Conservation (phyloP, 257 asterid species). For the Primulina tabacum region DNA sequence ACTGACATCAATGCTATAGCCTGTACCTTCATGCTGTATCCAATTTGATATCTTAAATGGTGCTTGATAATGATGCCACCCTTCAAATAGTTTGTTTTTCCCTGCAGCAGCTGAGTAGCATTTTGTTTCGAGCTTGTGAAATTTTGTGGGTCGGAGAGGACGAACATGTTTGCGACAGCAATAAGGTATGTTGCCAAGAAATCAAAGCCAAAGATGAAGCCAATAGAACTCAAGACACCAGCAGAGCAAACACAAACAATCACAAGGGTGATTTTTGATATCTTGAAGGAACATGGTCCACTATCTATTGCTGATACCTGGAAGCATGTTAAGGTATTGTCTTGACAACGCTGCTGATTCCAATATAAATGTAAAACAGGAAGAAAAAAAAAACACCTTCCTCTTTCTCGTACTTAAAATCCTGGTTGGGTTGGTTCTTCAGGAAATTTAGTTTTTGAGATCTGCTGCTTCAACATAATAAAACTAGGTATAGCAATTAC, state of each 20-base stretch:
- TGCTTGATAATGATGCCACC: background rate
- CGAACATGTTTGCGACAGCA: slow-evolving; percentile 71
- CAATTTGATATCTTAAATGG: background rate
- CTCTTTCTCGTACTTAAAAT: background rate
- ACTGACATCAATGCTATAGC: background rate
- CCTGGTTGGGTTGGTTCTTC: background rate
- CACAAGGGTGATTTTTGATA: slow-evolving; percentile 71
- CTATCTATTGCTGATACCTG: slow-evolving; percentile 76
- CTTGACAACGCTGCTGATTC: background rate
- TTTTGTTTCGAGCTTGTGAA: background rate
- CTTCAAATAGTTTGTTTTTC: background rate
- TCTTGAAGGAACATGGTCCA: slow-evolving; percentile 91
- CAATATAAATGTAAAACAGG: background rate
- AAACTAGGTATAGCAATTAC: background rate
- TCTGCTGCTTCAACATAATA: background rate
- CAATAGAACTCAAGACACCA: slow-evolving; percentile 77
- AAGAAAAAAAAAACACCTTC: background rate
- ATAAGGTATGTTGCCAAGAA: slow-evolving; percentile 68
- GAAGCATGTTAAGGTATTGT: slow-evolving; percentile 83
- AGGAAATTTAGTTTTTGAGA: too few species aligned
- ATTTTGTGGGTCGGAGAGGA: slow-evolving; percentile 10
- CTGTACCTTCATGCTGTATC: background rate
- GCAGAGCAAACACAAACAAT: slow-evolving; percentile 91
- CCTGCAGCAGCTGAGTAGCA: background rate
- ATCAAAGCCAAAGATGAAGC: slow-evolving; percentile 94